These are phyloP conservation scores for Diaporthe batatas DNA, from an alignment of 2,329 filamentous ascomycete genomes.

Conservation along the genomic window DNA sequence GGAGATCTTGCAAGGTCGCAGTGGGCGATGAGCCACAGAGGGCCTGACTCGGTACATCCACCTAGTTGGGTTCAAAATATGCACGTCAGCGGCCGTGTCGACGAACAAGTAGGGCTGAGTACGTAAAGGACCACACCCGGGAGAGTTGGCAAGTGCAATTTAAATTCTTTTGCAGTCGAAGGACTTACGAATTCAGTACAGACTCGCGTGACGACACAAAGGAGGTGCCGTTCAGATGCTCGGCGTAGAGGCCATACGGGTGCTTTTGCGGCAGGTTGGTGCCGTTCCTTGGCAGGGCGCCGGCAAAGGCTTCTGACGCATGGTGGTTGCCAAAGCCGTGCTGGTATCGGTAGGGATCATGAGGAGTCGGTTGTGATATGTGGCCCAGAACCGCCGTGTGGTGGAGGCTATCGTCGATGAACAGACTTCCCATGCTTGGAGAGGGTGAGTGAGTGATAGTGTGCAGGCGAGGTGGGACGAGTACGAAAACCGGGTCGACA, in stretches of 20 bases:
- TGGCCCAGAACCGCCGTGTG: conserved; percentile 36
- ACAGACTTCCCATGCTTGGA: conserved; percentile 33
- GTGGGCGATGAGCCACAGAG: conserved; percentile 47
- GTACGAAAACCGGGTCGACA: neutral
- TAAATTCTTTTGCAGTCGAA: neutral
- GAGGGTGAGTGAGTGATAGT: neutral
- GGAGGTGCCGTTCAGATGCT: conserved; percentile 49
- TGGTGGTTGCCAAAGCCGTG: conserved; percentile 38
- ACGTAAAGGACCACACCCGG: too few species aligned
- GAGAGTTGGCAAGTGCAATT: neutral
- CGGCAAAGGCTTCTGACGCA: conserved; percentile 37
- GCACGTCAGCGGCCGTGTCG: conserved; percentile 26
- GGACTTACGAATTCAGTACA: conserved; percentile 44
- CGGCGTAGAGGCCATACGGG: conserved; percentile 49
- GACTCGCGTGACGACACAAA: conserved; percentile 47
- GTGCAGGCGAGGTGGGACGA: neutral
- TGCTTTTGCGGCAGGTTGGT: conserved; percentile 48
- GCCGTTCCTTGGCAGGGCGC: conserved; percentile 37
- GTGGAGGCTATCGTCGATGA: conserved; percentile 37
- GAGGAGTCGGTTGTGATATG: conserved; percentile 26
- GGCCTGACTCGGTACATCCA: conserved; percentile 51
- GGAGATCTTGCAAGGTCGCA: conserved; percentile 31
- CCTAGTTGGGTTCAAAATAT: conserved; percentile 27
- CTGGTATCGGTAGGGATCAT: conserved; percentile 40
- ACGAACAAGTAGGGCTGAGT: conserved; percentile 18